Evolutionary conservation across 1,284 basidiomycete genomes (phyloP).

Genomic region (Neolentinus lepideus): DNA sequence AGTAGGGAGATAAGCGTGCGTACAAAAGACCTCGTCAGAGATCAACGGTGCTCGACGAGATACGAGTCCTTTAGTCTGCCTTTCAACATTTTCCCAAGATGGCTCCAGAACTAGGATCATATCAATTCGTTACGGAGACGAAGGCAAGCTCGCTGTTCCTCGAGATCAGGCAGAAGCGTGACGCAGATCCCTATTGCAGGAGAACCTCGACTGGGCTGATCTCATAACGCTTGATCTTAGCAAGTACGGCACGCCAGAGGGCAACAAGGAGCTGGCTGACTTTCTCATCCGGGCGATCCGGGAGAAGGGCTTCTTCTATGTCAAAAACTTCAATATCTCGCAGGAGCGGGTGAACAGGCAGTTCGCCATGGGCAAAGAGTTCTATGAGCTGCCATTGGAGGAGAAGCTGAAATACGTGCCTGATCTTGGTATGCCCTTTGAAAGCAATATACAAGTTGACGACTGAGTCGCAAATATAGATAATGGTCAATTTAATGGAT

Average conservation of each 20-base stretch:
- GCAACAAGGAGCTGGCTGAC: slow-evolving; percentile 33
- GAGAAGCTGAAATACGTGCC: slow-evolving; percentile 45
- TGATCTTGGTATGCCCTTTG: slow-evolving; percentile 28
- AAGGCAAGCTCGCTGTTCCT: slow-evolving; percentile 26
- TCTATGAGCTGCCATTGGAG: slow-evolving; percentile 41
- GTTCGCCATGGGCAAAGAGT: slow-evolving; percentile 26
- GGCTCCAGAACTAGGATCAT: slow-evolving; percentile 32
- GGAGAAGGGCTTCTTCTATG: slow-evolving; percentile 38
- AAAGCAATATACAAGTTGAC: neutral
- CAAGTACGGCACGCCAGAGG: slow-evolving; percentile 32
- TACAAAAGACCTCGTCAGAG: neutral
- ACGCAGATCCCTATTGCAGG: slow-evolving; percentile 18
- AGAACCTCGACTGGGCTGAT: slow-evolving; percentile 42
- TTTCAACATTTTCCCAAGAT: neutral
- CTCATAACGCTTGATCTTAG: slow-evolving; percentile 43
- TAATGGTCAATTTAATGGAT: slow-evolving; percentile 42
- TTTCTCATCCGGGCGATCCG: slow-evolving; percentile 34
- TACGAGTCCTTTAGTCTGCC: neutral
- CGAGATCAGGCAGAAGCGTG: neutral
- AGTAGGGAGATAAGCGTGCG: neutral
- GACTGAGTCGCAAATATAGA: slow-evolving; percentile 17
- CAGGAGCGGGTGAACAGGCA: slow-evolving; percentile 29
- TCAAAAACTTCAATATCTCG: slow-evolving; percentile 30
- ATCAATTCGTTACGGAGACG: slow-evolving; percentile 39
- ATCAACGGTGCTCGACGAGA: neutral